A percentile compares a stretch with the other conserved stretches of the same genome.
phyloP scores from a whole-genome alignment of 225 moss, liverwort and hornwort species.

The Pseudoscleropodium purum region DNA sequence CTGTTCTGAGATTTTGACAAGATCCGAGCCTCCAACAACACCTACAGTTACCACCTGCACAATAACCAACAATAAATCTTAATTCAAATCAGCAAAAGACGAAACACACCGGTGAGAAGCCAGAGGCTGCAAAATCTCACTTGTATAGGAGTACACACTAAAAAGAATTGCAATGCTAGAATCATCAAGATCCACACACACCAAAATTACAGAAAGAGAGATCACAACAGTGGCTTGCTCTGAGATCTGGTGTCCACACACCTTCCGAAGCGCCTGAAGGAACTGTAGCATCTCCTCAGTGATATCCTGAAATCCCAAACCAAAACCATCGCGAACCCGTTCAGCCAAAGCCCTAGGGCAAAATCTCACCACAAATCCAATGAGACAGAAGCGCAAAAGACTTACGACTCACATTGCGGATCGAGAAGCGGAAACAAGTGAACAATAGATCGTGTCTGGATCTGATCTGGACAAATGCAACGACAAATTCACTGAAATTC shows the following conservation, averaged over 20 bases:
- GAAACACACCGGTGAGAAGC: neutral
- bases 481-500: neutral
- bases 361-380: neutral
- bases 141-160: neutral
- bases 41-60: constrained; percentile 81
- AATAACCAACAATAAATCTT: neutral
- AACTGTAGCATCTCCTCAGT: constrained; percentile 61
- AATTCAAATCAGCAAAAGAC: neutral
- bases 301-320: constrained; percentile 28
- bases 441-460: neutral
- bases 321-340: neutral
- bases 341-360: neutral
- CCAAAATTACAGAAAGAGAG: neutral
- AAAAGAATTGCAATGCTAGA: neutral
- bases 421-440: neutral
- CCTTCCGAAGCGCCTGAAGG: constrained; percentile 82
- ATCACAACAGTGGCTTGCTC: neutral
- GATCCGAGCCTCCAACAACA: constrained; percentile 92
- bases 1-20: constrained; percentile 89
- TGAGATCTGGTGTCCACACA: constrained; percentile 2
- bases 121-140: neutral
- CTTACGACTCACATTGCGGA: neutral
- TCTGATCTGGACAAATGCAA: neutral
- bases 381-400: neutral
- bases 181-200: neutral